phyloP scores from a whole-genome alignment of 106 monocot genomes.

The Gastrodia elata region DNA sequence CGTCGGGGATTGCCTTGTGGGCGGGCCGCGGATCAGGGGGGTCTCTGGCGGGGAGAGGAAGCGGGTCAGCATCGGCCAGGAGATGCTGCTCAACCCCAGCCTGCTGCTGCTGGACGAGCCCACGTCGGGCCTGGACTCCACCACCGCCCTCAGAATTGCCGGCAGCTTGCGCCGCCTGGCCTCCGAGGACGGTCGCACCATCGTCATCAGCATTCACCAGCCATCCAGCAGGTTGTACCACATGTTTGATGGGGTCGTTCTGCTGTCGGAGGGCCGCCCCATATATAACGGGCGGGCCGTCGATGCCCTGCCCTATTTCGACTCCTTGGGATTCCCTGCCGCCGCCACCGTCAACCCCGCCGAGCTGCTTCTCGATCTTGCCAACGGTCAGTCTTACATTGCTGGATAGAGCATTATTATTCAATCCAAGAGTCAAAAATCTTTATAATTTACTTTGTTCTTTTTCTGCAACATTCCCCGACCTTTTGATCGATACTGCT shows the following conservation, averaged over 20 bases:
- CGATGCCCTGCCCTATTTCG: constrained; percentile 31
- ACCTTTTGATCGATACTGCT: too few species aligned
- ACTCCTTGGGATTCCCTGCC: constrained; percentile 23
- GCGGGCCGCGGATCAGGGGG: constrained; percentile 28
- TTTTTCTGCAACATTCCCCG: too few species aligned
- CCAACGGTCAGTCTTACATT: constrained; percentile 38
- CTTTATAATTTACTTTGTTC: too few species aligned
- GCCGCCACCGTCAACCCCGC: constrained; percentile 37
- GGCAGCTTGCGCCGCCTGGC: constrained; percentile 27
- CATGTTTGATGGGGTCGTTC: constrained; percentile 46
- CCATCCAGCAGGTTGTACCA: constrained; percentile 44
- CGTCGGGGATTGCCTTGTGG: constrained; percentile 24
- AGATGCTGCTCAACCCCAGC: constrained; percentile 54
- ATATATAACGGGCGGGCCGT: constrained; percentile 37
- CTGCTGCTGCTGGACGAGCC: constrained; percentile 48
- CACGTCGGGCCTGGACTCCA: constrained; percentile 54
- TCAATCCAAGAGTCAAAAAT: too few species aligned
- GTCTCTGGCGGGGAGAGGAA: constrained; percentile 50
- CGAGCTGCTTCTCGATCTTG: constrained; percentile 51
- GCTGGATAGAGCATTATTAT: too few species aligned
- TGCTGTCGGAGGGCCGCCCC: constrained; percentile 38
- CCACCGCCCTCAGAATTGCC: constrained; percentile 39
- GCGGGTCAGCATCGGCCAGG: constrained; percentile 49
- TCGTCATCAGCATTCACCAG: constrained; percentile 52
- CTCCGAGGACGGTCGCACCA: constrained; percentile 18